These are phyloP conservation scores for Leptographium flavum DNA, from an alignment of 2,329 filamentous ascomycete species.

Conservation along the genomic window DNA sequence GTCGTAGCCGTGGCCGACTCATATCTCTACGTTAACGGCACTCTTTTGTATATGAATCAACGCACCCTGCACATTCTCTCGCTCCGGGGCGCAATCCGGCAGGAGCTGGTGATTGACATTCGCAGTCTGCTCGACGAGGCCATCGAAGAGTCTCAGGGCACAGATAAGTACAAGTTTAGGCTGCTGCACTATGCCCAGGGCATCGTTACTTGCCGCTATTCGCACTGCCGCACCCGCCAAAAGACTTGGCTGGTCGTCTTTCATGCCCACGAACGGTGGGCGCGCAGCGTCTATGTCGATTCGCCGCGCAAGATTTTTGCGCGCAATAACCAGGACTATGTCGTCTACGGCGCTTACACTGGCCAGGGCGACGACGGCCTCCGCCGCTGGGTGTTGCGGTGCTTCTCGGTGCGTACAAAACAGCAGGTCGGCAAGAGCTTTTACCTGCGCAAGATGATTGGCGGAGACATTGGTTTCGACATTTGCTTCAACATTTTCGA, in stretches of 20 bases:
- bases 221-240: conserved; percentile 19
- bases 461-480: conserved; percentile 49
- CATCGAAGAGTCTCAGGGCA: conserved; percentile 20
- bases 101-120: conserved; percentile 44
- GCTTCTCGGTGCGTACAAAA: conserved; percentile 29
- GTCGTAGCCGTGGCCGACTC: conserved; percentile 42
- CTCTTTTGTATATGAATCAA: conserved; percentile 47
- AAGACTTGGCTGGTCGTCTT: conserved; percentile 40
- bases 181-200: conserved; percentile 42
- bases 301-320: conserved; percentile 48
- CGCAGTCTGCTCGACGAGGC: conserved; percentile 23
- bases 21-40: conserved; percentile 39
- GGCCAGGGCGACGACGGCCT: conserved; percentile 35
- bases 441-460: conserved; percentile 43
- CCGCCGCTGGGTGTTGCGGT: conserved; percentile 47
- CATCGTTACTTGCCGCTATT: conserved; percentile 43
- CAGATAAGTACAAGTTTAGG: conserved; percentile 30
- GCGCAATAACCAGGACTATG: conserved; percentile 43
- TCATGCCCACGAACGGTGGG: conserved; percentile 21
- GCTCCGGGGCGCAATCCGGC: conserved; percentile 30
- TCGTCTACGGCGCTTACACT: conserved; percentile 54
- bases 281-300: conserved; percentile 28
- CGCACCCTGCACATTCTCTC: conserved; percentile 41
- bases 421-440: conserved; percentile 29
- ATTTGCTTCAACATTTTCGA: conserved; percentile 60